A percentile compares a stretch with the other conserved stretches of the same genome.
Conservation (phyloP, 2,329 filamentous ascomycete genomes). For the Colletotrichum brevisporum region DNA sequence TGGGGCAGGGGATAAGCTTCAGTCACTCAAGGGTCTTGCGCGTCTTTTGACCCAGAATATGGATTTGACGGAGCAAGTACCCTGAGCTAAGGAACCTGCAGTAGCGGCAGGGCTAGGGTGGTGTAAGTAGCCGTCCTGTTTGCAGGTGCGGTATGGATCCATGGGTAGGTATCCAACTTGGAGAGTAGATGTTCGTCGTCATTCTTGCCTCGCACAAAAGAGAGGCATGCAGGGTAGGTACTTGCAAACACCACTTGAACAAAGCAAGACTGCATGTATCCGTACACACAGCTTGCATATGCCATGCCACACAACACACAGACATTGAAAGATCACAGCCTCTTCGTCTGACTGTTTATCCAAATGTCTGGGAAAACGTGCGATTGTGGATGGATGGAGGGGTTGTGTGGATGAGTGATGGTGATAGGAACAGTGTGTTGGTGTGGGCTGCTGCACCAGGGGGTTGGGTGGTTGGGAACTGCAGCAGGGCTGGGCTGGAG, state of each 20-base stretch:
- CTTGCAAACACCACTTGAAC: constrained; percentile 33
- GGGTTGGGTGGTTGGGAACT: constrained; percentile 29
- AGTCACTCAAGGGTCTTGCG: constrained; percentile 29
- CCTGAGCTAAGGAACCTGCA: constrained; percentile 23
- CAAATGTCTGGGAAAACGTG: neutral
- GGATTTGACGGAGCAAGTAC: constrained; percentile 29
- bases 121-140: constrained; percentile 18
- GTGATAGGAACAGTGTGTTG: neutral
- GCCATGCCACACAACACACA: constrained; percentile 2
- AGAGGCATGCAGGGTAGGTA: constrained; percentile 14
- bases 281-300: constrained; percentile 13
- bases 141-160: constrained; percentile 18
- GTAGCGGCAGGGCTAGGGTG: constrained; percentile 2
- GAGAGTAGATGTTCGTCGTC: neutral
- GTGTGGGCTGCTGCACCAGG: constrained; percentile 7
- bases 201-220: constrained; percentile 4
- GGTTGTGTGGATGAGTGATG: constrained; percentile 35
- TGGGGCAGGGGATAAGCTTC: constrained; percentile 35
- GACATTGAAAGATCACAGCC: constrained; percentile 11
- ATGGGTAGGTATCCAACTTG: neutral
- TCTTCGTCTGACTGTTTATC: constrained; percentile 4
- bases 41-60: constrained; percentile 34
- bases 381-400: constrained; percentile 32
- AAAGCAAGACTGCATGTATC: constrained; percentile 31
- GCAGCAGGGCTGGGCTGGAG: constrained; percentile 34